Evolutionary conservation across 2,329 filamentous ascomycete species (phyloP).

Genomic region (Trichoderma brevicompactum): DNA sequence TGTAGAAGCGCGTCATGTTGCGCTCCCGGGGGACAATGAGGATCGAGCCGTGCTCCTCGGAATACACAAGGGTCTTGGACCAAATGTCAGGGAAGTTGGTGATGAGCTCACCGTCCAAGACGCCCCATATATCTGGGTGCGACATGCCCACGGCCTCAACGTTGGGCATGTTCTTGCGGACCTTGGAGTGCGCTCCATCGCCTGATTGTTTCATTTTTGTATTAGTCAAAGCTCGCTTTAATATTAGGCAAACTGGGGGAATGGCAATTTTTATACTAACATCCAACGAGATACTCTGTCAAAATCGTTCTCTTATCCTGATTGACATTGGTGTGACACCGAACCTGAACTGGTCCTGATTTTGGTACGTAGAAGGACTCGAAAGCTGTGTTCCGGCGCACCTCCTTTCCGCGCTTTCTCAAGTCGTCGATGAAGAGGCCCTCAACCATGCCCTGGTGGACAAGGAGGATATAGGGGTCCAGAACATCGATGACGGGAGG

Average conservation of each 20-base stretch:
- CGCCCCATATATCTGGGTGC: conserved; percentile 56
- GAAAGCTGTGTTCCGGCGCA: conserved; percentile 68
- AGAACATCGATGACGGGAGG: conserved; percentile 63
- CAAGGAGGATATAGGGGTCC: conserved; percentile 61
- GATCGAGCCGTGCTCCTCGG: conserved; percentile 58
- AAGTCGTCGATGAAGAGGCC: conserved; percentile 72
- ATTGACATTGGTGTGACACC: conserved; percentile 56
- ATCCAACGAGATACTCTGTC: conserved; percentile 70
- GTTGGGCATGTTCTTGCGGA: conserved; percentile 65
- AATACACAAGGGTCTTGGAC: conserved; percentile 62
- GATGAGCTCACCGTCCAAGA: conserved; percentile 49
- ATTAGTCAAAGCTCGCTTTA: no score
- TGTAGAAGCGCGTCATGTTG: conserved; percentile 66
- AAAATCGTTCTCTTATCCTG: conserved; percentile 56
- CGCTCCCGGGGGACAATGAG: conserved; percentile 70
- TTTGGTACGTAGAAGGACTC: conserved; percentile 56
- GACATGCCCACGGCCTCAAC: conserved; percentile 61
- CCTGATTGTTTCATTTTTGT: conserved; percentile 42
- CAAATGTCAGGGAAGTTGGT: conserved; percentile 65
- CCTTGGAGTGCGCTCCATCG: conserved; percentile 73
- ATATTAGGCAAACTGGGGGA: no score
- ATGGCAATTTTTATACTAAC: conserved; percentile 45
- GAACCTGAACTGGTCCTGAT: conserved; percentile 53
- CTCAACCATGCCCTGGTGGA: conserved; percentile 78
- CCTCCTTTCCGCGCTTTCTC: conserved; percentile 63